phyloP scores from a whole-genome alignment of 352 stramenopile genomes.

The Phytophthora sp. region DNA sequence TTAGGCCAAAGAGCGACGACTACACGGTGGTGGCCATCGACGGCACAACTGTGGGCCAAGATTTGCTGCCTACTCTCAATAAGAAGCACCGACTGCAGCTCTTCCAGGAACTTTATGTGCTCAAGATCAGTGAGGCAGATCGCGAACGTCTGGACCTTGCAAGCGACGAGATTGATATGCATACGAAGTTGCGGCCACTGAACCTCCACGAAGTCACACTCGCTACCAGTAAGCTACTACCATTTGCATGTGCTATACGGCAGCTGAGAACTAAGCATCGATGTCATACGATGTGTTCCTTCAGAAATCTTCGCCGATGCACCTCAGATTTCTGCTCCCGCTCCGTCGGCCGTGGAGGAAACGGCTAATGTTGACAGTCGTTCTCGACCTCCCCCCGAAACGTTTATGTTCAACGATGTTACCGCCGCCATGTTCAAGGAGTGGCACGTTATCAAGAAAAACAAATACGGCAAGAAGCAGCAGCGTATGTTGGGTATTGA shows the following conservation, averaged over 20 bases:
- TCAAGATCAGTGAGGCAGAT: slow-evolving; percentile 90
- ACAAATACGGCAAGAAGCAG: slow-evolving; percentile 92
- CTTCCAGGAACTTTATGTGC: slow-evolving; percentile 88
- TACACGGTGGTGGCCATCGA: slow-evolving; percentile 90
- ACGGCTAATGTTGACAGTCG: slow-evolving; percentile 69
- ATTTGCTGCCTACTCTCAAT: slow-evolving; percentile 85
- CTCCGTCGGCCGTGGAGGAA: slow-evolving; percentile 72
- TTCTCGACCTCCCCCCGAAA: slow-evolving; percentile 76
- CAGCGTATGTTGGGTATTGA: slow-evolving; percentile 89
- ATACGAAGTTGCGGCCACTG: slow-evolving; percentile 83
- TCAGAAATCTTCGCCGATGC: slow-evolving; percentile 88
- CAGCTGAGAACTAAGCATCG: slow-evolving; percentile 1
- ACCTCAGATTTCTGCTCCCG: slow-evolving; percentile 72
- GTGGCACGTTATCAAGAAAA: slow-evolving; percentile 92
- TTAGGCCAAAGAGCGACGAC: slow-evolving; percentile 89
- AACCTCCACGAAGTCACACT: slow-evolving; percentile 90
- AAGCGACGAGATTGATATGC: slow-evolving; percentile 88
- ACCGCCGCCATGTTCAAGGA: slow-evolving; percentile 91
- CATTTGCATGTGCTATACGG: not conserved
- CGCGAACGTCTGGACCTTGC: slow-evolving; percentile 80
- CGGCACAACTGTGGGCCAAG: slow-evolving; percentile 75
- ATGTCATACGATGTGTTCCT: not conserved
- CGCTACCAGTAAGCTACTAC: slow-evolving; percentile 69
- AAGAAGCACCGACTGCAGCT: slow-evolving; percentile 88
- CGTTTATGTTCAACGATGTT: slow-evolving; percentile 93